These are phyloP conservation scores for Collybiopsis luxurians DNA, from an alignment of 768 basidiomycete genomes.

Conservation along the genomic window DNA sequence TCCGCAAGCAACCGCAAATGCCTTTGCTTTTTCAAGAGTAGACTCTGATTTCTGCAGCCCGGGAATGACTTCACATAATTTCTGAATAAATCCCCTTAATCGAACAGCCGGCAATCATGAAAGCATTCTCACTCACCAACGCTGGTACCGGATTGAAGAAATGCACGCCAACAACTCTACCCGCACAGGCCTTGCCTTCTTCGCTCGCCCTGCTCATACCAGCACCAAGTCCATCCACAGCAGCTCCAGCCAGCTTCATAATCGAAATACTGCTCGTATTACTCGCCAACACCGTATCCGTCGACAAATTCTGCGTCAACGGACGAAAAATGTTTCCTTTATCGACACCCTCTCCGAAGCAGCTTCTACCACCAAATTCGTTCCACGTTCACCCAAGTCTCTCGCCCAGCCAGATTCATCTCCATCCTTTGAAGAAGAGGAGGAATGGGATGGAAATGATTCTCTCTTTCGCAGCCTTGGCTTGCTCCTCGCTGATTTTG, in stretches of 20 bases:
- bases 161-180: constrained; percentile 85
- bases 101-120: no score
- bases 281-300: constrained; percentile 78
- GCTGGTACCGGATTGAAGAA: constrained; percentile 98
- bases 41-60: constrained; percentile 85
- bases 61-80: constrained; percentile 93
- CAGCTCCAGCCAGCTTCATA: constrained; percentile 87
- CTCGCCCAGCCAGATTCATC: constrained; percentile 1
- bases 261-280: constrained; percentile 96
- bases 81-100: constrained; percentile 45
- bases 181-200: constrained; percentile 59
- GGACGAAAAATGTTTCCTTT: constrained; percentile 77
- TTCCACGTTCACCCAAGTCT: not conserved
- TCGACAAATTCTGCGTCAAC: constrained; percentile 65
- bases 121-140: constrained; percentile 85
- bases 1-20: constrained; percentile 85
- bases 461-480: constrained; percentile 69
- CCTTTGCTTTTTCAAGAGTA: constrained; percentile 71
- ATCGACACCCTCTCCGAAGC: constrained; percentile 81
- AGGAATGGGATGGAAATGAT: constrained; percentile 31
- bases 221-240: constrained; percentile 45
- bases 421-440: no score
- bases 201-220: constrained; percentile 48
- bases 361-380: constrained; percentile 46
- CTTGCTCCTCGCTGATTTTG: constrained; percentile 62